Evolutionary conservation across 2,329 filamentous ascomycete genomes (phyloP).

Genomic region (Rutstroemia sp.): DNA sequence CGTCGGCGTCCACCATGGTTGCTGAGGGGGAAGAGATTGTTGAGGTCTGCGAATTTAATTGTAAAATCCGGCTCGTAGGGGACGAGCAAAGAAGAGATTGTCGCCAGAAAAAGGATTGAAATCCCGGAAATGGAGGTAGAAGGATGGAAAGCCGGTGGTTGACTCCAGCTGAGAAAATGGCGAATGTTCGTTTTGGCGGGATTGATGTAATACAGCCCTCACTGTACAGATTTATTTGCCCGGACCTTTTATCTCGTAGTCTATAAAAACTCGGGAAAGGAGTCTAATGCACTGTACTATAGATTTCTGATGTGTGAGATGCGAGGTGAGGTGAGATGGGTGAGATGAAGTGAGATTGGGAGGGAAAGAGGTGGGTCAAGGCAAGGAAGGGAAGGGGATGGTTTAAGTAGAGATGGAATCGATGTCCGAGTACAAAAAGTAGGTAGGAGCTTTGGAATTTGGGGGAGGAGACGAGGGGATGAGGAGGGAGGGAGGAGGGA

Average conservation of each 20-base stretch:
- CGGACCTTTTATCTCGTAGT: background rate
- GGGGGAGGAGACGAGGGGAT: background rate
- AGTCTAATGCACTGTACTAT: background rate
- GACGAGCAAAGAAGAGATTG: constrained; percentile 22
- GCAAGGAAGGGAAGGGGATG: too few species aligned
- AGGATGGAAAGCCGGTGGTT: background rate
- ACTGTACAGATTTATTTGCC: background rate
- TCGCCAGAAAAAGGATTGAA: constrained; percentile 16
- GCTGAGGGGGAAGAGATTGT: background rate
- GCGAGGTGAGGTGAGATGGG: too few species aligned
- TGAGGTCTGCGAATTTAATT: background rate
- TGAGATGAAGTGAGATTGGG: too few species aligned
- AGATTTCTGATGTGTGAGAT: background rate
- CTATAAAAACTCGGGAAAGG: background rate
- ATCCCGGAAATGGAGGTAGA: constrained; percentile 5
- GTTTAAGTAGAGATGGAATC: too few species aligned
- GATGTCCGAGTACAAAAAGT: background rate
- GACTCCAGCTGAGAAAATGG: constrained; percentile 6
- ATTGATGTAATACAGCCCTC: constrained; percentile 1
- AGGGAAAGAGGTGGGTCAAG: too few species aligned
- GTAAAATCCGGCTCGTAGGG: constrained; percentile 18
- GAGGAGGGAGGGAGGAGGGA: too few species aligned
- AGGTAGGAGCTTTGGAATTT: background rate
- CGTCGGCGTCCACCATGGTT: constrained; percentile 41
- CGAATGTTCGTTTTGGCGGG: background rate